phyloP scores from a whole-genome alignment of 768 basidiomycete species.

The Wakefieldia striispora region DNA sequence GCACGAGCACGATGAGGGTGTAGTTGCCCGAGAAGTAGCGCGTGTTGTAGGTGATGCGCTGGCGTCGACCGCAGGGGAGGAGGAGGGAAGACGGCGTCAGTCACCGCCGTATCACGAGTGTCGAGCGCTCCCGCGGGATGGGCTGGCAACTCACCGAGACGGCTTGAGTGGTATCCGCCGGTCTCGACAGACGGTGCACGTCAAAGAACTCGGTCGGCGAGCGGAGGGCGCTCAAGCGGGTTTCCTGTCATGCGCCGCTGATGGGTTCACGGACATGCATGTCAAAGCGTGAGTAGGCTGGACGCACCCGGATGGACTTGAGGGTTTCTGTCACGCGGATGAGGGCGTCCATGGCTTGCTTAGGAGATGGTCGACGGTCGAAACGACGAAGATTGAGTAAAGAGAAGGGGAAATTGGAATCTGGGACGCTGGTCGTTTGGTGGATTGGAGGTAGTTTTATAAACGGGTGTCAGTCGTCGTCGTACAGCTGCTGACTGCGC shows the following conservation, averaged over 20 bases:
- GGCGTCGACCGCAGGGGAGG: no score
- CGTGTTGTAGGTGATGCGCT: constrained; percentile 93
- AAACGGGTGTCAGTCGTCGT: no score
- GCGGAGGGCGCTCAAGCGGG: constrained; percentile 72
- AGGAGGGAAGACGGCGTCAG: no score
- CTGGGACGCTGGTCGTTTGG: no score
- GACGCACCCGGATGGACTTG: constrained; percentile 66
- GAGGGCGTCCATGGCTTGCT: constrained; percentile 57
- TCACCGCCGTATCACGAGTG: no score
- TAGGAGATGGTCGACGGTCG: no score
- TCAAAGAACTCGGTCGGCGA: constrained; percentile 81
- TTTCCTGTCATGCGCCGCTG: constrained; percentile 54
- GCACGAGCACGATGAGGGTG: constrained; percentile 66
- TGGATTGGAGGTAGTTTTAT: no score
- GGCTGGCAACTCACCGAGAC: constrained; percentile 71
- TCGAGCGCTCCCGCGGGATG: no score
- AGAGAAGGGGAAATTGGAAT: no score
- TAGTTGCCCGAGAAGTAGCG: constrained; percentile 93
- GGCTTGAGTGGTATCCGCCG: constrained; percentile 77
- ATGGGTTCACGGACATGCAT: no score
- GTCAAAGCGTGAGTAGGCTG: not conserved
- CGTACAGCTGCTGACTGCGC: no score
- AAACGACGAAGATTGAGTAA: no score
- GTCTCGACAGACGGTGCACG: constrained; percentile 76
- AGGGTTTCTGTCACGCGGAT: constrained; percentile 66